A percentile compares a stretch with the other conserved stretches of the same genome.
Conservation (phyloP, 257 asterid species). For the Solanum bulbocastanum region DNA sequence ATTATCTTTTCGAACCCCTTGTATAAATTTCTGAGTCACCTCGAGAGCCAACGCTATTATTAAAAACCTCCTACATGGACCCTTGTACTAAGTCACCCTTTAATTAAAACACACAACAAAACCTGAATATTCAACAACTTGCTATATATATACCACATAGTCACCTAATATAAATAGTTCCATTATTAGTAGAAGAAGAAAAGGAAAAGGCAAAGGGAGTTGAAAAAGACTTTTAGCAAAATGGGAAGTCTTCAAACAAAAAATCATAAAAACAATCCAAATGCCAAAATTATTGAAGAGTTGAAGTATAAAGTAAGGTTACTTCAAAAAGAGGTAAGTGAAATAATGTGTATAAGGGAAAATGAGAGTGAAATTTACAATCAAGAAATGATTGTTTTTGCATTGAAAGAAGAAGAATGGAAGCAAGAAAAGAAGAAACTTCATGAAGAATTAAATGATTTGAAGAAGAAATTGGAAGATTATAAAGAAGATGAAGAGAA, state of each 20-base stretch:
- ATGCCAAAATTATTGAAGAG: constrained; percentile 35
- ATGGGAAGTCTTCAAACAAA: constrained; percentile 65
- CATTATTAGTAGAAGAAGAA: neutral
- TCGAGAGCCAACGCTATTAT: neutral
- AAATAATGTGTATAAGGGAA: constrained; percentile 55
- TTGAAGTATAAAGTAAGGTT: constrained; percentile 42
- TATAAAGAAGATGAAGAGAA: constrained; percentile 4
- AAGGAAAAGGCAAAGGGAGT: neutral
- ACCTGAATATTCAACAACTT: neutral
- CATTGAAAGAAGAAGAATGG: constrained; percentile 71
- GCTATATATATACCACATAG: neutral
- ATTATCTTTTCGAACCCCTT: neutral
- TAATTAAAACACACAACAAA: neutral
- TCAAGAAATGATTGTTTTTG: constrained; percentile 45
- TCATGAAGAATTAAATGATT: constrained; percentile 33
- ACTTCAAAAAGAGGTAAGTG: constrained; percentile 49
- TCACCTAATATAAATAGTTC: neutral
- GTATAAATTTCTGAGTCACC: neutral
- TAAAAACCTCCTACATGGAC: neutral
- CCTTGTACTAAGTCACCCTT: neutral
- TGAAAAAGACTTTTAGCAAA: neutral
- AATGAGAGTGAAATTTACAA: constrained; percentile 46
- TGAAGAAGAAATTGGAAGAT: constrained; percentile 26
- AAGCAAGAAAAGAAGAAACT: constrained; percentile 44
- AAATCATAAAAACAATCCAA: constrained; percentile 8